Percentiles rank a stretch among this genome's conserved stretches.
Evolutionary conservation across 257 asterid species (phyloP).

Genomic region (Petrea volubilis): DNA sequence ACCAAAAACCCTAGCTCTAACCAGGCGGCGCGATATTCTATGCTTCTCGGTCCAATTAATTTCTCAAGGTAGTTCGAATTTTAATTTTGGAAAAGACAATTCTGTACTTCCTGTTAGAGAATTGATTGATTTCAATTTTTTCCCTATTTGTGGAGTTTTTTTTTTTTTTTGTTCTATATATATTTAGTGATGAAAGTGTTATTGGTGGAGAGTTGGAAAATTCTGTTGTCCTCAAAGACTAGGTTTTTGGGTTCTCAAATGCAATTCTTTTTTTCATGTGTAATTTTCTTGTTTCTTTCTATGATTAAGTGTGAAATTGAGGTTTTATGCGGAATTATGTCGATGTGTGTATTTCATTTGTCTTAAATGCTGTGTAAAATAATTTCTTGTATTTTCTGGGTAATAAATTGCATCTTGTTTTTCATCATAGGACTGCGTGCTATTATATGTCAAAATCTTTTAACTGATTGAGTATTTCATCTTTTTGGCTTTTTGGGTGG

Average conservation of each 20-base stretch:
- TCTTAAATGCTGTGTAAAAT: background rate
- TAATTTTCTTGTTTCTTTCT: background rate
- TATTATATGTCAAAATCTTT: background rate
- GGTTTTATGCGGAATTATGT: background rate
- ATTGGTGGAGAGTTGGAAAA: background rate
- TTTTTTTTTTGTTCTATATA: background rate
- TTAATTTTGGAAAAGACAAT: background rate
- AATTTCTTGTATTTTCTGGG: background rate
- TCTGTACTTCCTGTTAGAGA: background rate
- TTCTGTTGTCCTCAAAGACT: background rate
- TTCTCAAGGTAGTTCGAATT: conserved; percentile 25
- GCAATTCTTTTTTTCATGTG: background rate
- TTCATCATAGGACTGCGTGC: background rate
- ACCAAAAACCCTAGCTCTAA: conserved; percentile 39
- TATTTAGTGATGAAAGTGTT: background rate
- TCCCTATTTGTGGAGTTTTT: background rate
- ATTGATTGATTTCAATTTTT: background rate
- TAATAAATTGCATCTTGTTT: background rate
- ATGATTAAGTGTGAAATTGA: background rate
- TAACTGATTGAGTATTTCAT: background rate
- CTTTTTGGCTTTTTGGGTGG: background rate
- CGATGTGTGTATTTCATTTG: background rate
- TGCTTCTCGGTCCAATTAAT: background rate
- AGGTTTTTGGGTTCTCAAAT: background rate
- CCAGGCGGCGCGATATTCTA: conserved; percentile 30